Percentiles rank a stretch among this genome's conserved stretches.
Evolutionary conservation across 1,284 basidiomycete genomes (phyloP).

Genomic region (Heterobasidion parviporum): DNA sequence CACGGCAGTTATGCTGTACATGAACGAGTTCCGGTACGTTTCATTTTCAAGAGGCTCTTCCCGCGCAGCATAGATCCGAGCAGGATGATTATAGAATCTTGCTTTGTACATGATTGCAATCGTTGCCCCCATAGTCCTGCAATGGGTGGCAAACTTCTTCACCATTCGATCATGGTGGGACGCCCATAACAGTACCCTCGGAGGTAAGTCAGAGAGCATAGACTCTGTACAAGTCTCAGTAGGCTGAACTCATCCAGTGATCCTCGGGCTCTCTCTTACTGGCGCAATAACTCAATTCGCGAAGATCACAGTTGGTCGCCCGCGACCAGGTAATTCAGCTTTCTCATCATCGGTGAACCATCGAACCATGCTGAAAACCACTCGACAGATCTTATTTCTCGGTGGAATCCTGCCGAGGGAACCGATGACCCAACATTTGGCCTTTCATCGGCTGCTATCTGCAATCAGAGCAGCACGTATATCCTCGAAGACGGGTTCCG

Average conservation of each 20-base stretch:
- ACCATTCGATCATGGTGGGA: constrained; percentile 84
- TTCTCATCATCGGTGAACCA: background rate
- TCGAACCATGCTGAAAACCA: background rate
- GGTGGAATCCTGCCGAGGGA: constrained; percentile 71
- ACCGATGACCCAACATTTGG: constrained; percentile 67
- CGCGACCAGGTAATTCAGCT: constrained; percentile 57
- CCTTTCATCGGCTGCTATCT: constrained; percentile 70
- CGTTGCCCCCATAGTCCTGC: constrained; percentile 59
- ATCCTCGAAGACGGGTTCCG: constrained; percentile 82
- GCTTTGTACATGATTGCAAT: constrained; percentile 65
- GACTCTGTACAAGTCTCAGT: constrained; percentile 7
- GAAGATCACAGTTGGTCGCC: constrained; percentile 20
- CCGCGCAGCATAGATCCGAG: constrained; percentile 1
- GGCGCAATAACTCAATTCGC: constrained; percentile 67
- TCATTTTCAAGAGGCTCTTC: background rate
- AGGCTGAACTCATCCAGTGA: constrained; percentile 29
- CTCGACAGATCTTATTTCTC: constrained; percentile 61
- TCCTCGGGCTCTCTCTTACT: constrained; percentile 68
- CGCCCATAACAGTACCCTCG: constrained; percentile 74
- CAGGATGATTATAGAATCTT: constrained; percentile 27
- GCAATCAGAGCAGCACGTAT: constrained; percentile 57
- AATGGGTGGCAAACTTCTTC: constrained; percentile 60
- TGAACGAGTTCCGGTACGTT: constrained; percentile 76
- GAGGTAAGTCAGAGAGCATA: constrained; percentile 39
- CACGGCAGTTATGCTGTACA: constrained; percentile 61